Evolutionary conservation across 2,329 filamentous ascomycete genomes (phyloP).

Genomic region (Aspergillus transmontanensis): DNA sequence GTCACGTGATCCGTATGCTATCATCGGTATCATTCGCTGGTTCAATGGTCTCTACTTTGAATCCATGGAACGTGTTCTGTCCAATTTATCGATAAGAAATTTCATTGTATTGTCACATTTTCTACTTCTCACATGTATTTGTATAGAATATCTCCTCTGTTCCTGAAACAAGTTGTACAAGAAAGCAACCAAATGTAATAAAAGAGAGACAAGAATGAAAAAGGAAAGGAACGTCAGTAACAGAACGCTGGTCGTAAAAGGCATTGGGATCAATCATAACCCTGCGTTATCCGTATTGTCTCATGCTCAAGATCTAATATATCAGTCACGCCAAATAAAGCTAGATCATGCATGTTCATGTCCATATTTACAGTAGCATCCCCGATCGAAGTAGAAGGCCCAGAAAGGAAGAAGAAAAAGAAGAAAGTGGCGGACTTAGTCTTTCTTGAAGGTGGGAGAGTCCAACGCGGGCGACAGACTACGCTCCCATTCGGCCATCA

Average conservation of each 20-base stretch:
- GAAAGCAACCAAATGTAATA: slow-evolving; percentile 2
- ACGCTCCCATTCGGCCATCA: slow-evolving; percentile 92
- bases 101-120: not conserved
- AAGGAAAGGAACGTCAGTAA: slow-evolving; percentile 16
- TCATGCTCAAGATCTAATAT: slow-evolving; percentile 17
- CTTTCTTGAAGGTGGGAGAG: slow-evolving; percentile 30
- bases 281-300: slow-evolving; percentile 33
- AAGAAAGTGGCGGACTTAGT: slow-evolving; percentile 23
- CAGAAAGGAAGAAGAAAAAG: not conserved
- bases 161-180: not conserved
- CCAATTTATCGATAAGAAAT: not conserved
- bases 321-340: slow-evolving; percentile 14
- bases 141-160: not conserved
- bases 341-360: slow-evolving; percentile 18
- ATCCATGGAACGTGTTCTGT: not conserved
- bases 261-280: slow-evolving; percentile 34
- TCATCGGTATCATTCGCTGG: not conserved
- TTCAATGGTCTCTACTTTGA: too few relatives aligned
- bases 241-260: slow-evolving; percentile 32
- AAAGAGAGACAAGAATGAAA: slow-evolving; percentile 14
- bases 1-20: slow-evolving; percentile 24
- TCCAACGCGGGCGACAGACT: slow-evolving; percentile 61
- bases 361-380: slow-evolving; percentile 24
- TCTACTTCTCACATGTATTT: slow-evolving; percentile 1
- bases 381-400: slow-evolving; percentile 4